A percentile compares a stretch with the other conserved stretches of the same genome.
phyloP scores from a whole-genome alignment of 176 grass and related monocot species.

The Carex cristatella region DNA sequence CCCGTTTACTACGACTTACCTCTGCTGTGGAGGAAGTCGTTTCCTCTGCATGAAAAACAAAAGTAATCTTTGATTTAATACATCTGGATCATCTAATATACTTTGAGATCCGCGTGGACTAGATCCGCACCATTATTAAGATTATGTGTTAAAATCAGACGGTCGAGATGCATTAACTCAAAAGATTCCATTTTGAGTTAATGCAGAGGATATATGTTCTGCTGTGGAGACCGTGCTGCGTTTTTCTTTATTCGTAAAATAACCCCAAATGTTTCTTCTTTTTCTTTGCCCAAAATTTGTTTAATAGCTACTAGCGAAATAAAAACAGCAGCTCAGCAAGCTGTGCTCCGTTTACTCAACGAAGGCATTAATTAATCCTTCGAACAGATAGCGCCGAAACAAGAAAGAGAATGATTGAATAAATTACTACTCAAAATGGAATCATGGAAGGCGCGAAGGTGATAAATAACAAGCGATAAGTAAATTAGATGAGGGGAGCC shows the following conservation, averaged over 20 bases:
- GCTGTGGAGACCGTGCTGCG: not conserved
- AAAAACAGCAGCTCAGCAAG: not conserved
- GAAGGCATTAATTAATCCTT: not conserved
- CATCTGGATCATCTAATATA: too few species aligned
- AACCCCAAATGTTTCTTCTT: not conserved
- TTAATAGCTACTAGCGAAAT: not conserved
- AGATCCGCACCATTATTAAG: too few species aligned
- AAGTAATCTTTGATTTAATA: too few species aligned
- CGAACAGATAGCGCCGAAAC: not conserved
- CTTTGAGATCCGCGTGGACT: too few species aligned
- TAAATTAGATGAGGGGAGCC: not conserved
- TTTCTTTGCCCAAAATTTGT: not conserved
- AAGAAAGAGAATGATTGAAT: not conserved
- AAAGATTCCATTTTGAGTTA: too few species aligned
- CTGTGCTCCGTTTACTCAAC: not conserved
- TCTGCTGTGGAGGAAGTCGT: not conserved
- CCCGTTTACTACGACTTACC: too few species aligned
- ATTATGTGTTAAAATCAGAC: too few species aligned
- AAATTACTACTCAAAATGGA: not conserved
- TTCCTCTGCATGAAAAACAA: too few species aligned
- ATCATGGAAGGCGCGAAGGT: not conserved
- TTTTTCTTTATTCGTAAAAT: not conserved
- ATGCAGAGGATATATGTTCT: too few species aligned
- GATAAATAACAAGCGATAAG: slow-evolving; percentile 2
- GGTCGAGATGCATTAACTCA: too few species aligned